Evolutionary conservation across 306 rosid genomes (phyloP).

Genomic region (Vigna mungo): DNA sequence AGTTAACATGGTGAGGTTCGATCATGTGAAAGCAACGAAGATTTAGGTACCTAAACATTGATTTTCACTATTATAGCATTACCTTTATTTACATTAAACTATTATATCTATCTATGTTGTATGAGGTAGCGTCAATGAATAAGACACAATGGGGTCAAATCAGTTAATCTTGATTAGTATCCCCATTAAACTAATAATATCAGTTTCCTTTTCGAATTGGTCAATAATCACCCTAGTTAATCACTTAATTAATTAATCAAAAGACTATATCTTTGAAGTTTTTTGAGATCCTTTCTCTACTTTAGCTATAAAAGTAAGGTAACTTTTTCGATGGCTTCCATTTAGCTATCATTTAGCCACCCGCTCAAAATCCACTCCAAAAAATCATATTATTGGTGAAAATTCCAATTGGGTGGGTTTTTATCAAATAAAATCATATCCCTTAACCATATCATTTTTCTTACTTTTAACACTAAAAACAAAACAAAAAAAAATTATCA

Average conservation of each 20-base stretch:
- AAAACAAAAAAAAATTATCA: too few species aligned
- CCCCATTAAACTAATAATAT: conserved; percentile 35
- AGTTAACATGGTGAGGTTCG: conserved; percentile 19
- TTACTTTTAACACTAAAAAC: too few species aligned
- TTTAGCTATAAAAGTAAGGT: conserved; percentile 44
- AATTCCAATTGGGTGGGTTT: not conserved
- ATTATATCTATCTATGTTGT: not conserved
- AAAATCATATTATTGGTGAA: conserved; percentile 13
- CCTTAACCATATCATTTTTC: too few species aligned
- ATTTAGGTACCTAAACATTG: conserved; percentile 23
- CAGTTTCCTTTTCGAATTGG: conserved; percentile 40
- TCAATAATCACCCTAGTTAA: conserved; percentile 42
- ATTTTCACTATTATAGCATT: conserved; percentile 38
- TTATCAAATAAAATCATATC: too few species aligned
- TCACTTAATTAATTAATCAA: conserved; percentile 18
- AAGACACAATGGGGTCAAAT: conserved; percentile 56
- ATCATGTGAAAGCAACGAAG: conserved; percentile 46
- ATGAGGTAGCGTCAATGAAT: conserved; percentile 46
- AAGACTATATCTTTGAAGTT: conserved; percentile 45
- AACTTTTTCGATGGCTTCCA: conserved; percentile 51
- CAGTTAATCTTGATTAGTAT: conserved; percentile 49
- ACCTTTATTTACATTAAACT: conserved; percentile 27
- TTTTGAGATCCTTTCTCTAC: conserved; percentile 46
- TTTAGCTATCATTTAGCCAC: conserved; percentile 54
- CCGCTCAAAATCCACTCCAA: conserved; percentile 46